Base-by-base conservation (phyloP, 2,329 filamentous ascomycete species). In the Epichloe amarillans region DNA sequence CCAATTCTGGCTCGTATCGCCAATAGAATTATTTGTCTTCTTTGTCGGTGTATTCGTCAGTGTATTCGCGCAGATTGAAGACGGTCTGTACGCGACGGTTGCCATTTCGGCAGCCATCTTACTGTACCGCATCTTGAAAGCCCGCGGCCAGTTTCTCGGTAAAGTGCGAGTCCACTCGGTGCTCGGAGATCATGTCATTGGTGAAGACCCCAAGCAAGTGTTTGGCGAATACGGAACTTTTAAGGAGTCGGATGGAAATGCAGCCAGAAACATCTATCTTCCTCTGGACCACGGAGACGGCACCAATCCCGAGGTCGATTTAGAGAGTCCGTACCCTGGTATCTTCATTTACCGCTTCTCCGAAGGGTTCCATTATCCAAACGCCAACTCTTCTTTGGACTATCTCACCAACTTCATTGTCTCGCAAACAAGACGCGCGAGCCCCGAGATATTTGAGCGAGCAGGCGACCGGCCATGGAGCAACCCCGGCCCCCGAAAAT, bases 291-390 rank as follows among this genome's bases (percentile, higher is more conserved):
- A 94, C 64, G 74, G 75, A n/a, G 91, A 97, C 63, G 91, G 91
- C 33, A 89, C 88, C 1, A 97, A 97, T 65, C 91, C 91, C 0
- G 76, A 84, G 26, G 75, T 97, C 45, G 76, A 84, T 11, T 73
- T 95, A n/a, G 75, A 86, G 54, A 80, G 80, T 50, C 90, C 93
- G 1, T 88, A 93, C 60, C 91, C 91, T 0, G 93, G 93, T 49
- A 78, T 98, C 57, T 95, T 97, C 69, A 95, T 97, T 62, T 97
- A 95, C 71, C 83, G 91, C 43, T 96, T 95, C 67, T 82, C 86
- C 0, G 91, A 97, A 69, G 88, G 90, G 42, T 95, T 95, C 75
- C 95, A 93, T 69, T 98, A 97, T 61, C 88, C 91, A 53, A 98
- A 95, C 59, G 89, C 89, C 19, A 88, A 88, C 61, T 83, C 88